phyloP scores from a whole-genome alignment of 257 asterid genomes.

The Przewalskia tangutica region DNA sequence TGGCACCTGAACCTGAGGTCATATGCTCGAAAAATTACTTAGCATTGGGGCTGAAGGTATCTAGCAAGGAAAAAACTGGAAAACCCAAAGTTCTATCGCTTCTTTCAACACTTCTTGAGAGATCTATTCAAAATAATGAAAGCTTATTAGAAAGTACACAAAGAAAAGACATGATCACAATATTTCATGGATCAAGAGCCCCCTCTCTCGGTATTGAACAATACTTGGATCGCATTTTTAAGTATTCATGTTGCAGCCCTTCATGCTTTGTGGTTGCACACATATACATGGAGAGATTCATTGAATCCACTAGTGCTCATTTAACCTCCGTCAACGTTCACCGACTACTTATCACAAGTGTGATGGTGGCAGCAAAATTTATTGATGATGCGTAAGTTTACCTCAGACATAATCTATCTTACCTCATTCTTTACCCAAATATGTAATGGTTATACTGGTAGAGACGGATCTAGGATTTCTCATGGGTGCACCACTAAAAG shows the following conservation, averaged over 20 bases:
- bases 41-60: slow-evolving; percentile 48
- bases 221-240: slow-evolving; percentile 72
- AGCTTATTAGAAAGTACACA: slow-evolving; percentile 34
- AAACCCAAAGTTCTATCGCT: slow-evolving; percentile 61
- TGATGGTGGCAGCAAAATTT: slow-evolving; percentile 92
- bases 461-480: too few relatives aligned
- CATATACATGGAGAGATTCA: slow-evolving; percentile 58
- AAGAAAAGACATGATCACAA: slow-evolving; percentile 42
- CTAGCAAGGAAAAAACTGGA: slow-evolving; percentile 31
- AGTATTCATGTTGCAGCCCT: slow-evolving; percentile 88
- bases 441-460: neutral
- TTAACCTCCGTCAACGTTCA: slow-evolving; percentile 73
- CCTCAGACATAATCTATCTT: neutral
- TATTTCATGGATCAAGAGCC: slow-evolving; percentile 76
- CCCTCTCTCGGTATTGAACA: slow-evolving; percentile 64
- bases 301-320: slow-evolving; percentile 32
- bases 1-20: slow-evolving; percentile 32
- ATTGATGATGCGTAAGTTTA: slow-evolving; percentile 86
- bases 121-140: slow-evolving; percentile 50
- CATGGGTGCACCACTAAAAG: too few relatives aligned
- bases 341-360: slow-evolving; percentile 74
- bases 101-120: slow-evolving; percentile 59
- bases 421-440: neutral
- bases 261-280: slow-evolving; percentile 79
- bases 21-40: slow-evolving; percentile 29